Evolutionary conservation across 2,329 filamentous ascomycete species (phyloP).

Genomic region (Trichoderma guizhouense): DNA sequence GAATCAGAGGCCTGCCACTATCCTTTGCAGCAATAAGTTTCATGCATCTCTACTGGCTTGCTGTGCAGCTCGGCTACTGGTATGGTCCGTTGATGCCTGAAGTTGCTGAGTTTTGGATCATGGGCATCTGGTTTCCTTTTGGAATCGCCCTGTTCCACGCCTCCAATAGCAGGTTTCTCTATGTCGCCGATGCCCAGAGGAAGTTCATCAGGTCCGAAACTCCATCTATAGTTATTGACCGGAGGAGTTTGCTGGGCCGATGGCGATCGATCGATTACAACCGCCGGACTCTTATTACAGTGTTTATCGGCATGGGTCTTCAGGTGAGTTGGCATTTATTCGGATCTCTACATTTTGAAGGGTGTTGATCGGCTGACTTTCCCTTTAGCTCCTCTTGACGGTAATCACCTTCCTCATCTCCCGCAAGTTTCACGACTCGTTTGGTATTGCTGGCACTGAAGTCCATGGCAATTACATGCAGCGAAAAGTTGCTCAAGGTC

Average conservation of each 20-base stretch:
- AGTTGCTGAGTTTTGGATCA: slow-evolving; percentile 61
- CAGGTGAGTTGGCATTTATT: slow-evolving; percentile 45
- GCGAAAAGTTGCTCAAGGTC: slow-evolving; percentile 41
- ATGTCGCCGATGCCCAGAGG: slow-evolving; percentile 54
- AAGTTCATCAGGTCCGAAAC: slow-evolving; percentile 32
- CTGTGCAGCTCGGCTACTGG: slow-evolving; percentile 38
- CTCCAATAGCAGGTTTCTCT: slow-evolving; percentile 58
- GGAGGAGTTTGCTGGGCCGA: slow-evolving; percentile 33
- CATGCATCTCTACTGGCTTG: slow-evolving; percentile 43
- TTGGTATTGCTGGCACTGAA: slow-evolving; percentile 60
- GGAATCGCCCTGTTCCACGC: slow-evolving; percentile 66
- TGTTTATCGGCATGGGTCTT: slow-evolving; percentile 52
- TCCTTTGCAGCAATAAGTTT: slow-evolving; percentile 40
- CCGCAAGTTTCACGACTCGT: slow-evolving; percentile 60
- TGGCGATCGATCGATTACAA: slow-evolving; percentile 44
- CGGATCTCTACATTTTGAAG: neutral
- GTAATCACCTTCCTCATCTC: slow-evolving; percentile 61
- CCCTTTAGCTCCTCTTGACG: slow-evolving; percentile 52
- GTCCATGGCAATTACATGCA: slow-evolving; percentile 54
- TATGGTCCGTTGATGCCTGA: slow-evolving; percentile 45
- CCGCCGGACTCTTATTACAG: slow-evolving; percentile 46
- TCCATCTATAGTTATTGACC: slow-evolving; percentile 18
- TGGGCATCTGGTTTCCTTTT: slow-evolving; percentile 62
- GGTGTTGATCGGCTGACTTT: neutral
- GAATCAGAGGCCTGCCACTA: slow-evolving; percentile 40